Evolutionary conservation across 2,329 filamentous ascomycete species (phyloP).

Genomic region (Nectriaceae sp.): DNA sequence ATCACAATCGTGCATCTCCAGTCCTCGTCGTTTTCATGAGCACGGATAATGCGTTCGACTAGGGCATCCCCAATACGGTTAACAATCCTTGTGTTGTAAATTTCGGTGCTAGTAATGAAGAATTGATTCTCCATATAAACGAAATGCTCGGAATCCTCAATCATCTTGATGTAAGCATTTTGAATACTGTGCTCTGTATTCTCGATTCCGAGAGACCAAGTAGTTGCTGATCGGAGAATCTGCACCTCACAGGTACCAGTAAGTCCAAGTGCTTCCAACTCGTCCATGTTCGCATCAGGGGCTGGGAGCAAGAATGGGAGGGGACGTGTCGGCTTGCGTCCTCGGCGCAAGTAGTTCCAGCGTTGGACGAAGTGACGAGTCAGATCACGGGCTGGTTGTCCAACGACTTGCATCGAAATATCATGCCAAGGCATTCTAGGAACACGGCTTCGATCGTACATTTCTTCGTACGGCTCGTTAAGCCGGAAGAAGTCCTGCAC

Average conservation of each 20-base stretch:
- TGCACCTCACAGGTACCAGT: conserved; percentile 96
- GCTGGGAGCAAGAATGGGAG: conserved; percentile 92
- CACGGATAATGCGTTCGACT: conserved; percentile 86
- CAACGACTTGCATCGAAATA: conserved; percentile 95
- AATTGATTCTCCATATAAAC: conserved; percentile 99
- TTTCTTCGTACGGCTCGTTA: conserved; percentile 94
- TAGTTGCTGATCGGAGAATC: conserved; percentile 84
- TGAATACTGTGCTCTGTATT: conserved; percentile 93
- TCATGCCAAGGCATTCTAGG: conserved; percentile 99
- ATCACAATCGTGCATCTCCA: conserved; percentile 92
- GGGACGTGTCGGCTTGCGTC: conserved; percentile 88
- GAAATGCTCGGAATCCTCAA: conserved; percentile 93
- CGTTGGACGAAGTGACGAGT: conserved; percentile 96
- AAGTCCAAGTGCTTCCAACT: conserved; percentile 84
- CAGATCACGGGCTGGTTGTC: conserved; percentile 90
- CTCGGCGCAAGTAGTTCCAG: conserved; percentile 95
- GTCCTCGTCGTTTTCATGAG: conserved; percentile 78
- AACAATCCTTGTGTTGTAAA: conserved; percentile 82
- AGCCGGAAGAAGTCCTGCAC: conserved; percentile 94
- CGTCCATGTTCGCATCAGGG: conserved; percentile 84
- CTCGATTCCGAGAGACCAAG: conserved; percentile 90
- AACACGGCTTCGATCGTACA: conserved; percentile 90
- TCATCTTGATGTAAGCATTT: conserved; percentile 92
- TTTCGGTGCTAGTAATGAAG: conserved; percentile 91
- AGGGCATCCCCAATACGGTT: conserved; percentile 95